Evolutionary conservation across 2,329 filamentous ascomycete genomes (phyloP).

Genomic region (Pseudopithomyces maydicus): DNA sequence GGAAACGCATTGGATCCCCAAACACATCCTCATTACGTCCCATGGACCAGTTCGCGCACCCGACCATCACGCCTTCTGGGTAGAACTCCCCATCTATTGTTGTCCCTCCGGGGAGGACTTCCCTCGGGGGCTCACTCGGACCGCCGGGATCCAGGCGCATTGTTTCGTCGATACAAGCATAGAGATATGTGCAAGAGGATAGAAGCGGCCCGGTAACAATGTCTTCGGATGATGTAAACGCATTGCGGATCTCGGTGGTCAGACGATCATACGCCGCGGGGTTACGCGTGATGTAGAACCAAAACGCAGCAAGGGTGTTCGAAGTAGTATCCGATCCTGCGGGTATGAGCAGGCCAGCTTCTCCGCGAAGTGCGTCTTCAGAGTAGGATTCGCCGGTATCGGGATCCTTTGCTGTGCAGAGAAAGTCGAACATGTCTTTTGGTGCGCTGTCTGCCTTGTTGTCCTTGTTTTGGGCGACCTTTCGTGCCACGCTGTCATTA

Average conservation of each 20-base stretch:
- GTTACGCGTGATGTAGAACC: slow-evolving; percentile 18
- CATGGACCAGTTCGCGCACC: slow-evolving; percentile 15
- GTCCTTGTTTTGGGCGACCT: slow-evolving; percentile 1
- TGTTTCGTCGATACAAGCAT: slow-evolving; percentile 17
- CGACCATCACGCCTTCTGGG: slow-evolving; percentile 20
- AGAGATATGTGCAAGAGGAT: slow-evolving; percentile 7
- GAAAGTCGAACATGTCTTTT: slow-evolving; percentile 47
- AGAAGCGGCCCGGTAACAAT: slow-evolving; percentile 10
- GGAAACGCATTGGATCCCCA: slow-evolving; percentile 13
- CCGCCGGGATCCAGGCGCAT: slow-evolving; percentile 13
- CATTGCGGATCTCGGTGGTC: slow-evolving; percentile 11
- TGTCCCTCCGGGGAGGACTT: slow-evolving; percentile 15
- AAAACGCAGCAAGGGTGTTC: slow-evolving; percentile 6
- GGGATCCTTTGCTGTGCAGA: slow-evolving; percentile 46
- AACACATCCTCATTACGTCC: slow-evolving; percentile 16
- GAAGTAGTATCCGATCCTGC: slow-evolving; percentile 15
- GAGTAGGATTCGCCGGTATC: slow-evolving; percentile 39
- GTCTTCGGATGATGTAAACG: slow-evolving; percentile 8
- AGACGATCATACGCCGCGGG: background rate
- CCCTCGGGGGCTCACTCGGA: slow-evolving; percentile 11
- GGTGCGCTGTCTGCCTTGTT: background rate
- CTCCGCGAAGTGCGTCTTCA: slow-evolving; percentile 41
- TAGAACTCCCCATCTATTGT: slow-evolving; percentile 14
- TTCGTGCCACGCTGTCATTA: slow-evolving; percentile 3
- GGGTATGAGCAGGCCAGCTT: slow-evolving; percentile 12